Conservation (phyloP, 2,329 filamentous ascomycete genomes). For the Tolypocladium endophyticum region DNA sequence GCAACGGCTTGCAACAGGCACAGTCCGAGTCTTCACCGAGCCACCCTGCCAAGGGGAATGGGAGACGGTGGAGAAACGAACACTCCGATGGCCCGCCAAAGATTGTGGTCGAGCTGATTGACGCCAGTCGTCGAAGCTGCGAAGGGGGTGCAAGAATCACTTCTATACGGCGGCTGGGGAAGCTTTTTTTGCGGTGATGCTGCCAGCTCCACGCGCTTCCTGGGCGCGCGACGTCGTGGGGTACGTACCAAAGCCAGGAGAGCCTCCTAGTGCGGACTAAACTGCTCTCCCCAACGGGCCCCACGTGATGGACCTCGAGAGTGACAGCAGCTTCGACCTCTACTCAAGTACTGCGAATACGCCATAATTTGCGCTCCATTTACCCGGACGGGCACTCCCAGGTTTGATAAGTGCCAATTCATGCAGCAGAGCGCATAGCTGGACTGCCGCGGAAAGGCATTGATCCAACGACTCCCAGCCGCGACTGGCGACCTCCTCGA, state of each 20-base stretch:
- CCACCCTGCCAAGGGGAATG: slow-evolving; percentile 1
- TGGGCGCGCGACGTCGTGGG: background rate
- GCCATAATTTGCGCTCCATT: background rate
- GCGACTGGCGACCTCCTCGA: background rate
- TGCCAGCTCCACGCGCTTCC: slow-evolving; percentile 4
- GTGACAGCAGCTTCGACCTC: background rate
- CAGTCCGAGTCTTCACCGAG: slow-evolving; percentile 1
- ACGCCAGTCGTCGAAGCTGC: background rate
- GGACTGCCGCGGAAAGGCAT: background rate
- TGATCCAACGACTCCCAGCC: background rate
- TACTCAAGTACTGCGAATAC: background rate
- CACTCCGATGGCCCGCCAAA: background rate
- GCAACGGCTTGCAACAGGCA: background rate
- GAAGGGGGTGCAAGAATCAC: background rate
- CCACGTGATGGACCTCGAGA: slow-evolving; percentile 4
- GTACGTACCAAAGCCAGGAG: background rate
- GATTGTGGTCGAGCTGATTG: background rate
- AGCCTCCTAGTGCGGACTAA: background rate
- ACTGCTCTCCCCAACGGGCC: background rate
- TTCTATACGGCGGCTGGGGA: background rate
- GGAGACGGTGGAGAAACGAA: background rate
- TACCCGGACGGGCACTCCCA: background rate
- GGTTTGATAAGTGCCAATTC: background rate
- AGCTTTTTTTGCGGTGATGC: slow-evolving; percentile 3
- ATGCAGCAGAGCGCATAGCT: background rate